Evolutionary conservation across 1,284 basidiomycete genomes (phyloP).

Genomic region (Pseudozyma tsukubaensis): DNA sequence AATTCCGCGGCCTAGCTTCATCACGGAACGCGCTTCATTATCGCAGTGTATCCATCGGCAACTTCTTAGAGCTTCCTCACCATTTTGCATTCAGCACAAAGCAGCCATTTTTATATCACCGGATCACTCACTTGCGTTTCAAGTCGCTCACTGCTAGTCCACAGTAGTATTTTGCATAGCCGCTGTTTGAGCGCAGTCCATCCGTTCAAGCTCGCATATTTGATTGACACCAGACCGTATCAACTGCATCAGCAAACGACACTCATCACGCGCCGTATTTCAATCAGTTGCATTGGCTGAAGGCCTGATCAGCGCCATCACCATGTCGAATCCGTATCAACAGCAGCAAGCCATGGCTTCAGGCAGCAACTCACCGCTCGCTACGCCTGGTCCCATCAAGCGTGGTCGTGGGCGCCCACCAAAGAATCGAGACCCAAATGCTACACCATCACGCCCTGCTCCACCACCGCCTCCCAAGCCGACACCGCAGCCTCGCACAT

Average conservation of each 20-base stretch:
- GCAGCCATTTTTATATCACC: no score
- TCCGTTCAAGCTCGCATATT: no score
- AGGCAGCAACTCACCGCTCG: conserved; percentile 45
- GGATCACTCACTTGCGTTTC: background rate
- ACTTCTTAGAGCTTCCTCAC: background rate
- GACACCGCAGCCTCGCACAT: conserved; percentile 43
- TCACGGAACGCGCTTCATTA: no score
- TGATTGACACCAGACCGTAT: background rate
- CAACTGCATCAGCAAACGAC: background rate
- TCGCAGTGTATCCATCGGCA: background rate
- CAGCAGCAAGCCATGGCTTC: conserved; percentile 46
- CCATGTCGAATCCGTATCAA: conserved; percentile 48
- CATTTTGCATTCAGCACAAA: background rate
- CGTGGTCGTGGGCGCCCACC: conserved; percentile 50
- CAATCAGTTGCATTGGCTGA: no score
- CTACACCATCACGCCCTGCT: conserved; percentile 16
- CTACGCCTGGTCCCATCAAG: conserved; percentile 36
- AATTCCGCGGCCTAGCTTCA: background rate
- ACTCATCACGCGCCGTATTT: background rate
- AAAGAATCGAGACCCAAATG: conserved; percentile 46
- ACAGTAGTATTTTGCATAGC: background rate
- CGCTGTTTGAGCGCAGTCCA: background rate
- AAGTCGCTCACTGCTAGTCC: background rate
- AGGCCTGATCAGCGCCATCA: background rate
- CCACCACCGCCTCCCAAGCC: conserved; percentile 34